A percentile compares a stretch with the other conserved stretches of the same genome.
Conservation (phyloP, 768 basidiomycete species). For the Fibroporia radiculosa region DNA sequence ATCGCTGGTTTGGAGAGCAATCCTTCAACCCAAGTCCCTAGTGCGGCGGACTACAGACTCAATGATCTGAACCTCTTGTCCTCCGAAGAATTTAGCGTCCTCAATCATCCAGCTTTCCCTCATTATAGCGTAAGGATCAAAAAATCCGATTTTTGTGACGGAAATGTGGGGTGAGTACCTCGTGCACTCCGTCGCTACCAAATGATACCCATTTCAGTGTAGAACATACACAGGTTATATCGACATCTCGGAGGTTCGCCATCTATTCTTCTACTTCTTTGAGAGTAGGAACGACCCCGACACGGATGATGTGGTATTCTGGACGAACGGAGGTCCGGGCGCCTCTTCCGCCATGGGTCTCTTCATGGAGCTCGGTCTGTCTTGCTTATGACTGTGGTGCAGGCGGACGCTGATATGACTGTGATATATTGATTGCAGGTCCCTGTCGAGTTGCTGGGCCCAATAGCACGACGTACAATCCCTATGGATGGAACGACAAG, state of each 20-base stretch:
- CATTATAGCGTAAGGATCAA: constrained; percentile 35
- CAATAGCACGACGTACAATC: constrained; percentile 45
- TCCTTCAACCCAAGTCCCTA: constrained; percentile 29
- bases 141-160: constrained; percentile 35
- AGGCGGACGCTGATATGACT: constrained; percentile 54
- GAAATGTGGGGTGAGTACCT: constrained; percentile 23
- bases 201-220: background rate
- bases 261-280: constrained; percentile 41
- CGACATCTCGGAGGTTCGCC: constrained; percentile 53
- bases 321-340: constrained; percentile 30
- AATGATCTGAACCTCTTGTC: constrained; percentile 22
- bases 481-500: constrained; percentile 60
- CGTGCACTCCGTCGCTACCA: background rate
- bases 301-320: constrained; percentile 24
- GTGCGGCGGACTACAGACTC: too few species aligned
- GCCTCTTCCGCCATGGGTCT: constrained; percentile 25
- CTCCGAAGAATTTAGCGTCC: constrained; percentile 25
- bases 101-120: constrained; percentile 39
- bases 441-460: constrained; percentile 56
- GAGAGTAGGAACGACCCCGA: constrained; percentile 31
- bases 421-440: constrained; percentile 60
- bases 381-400: background rate
- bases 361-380: constrained; percentile 41
- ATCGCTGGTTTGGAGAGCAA: background rate
- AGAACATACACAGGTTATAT: constrained; percentile 69